Evolutionary conservation across 257 asterid genomes (phyloP).

Genomic region (Cruciata laevipes): DNA sequence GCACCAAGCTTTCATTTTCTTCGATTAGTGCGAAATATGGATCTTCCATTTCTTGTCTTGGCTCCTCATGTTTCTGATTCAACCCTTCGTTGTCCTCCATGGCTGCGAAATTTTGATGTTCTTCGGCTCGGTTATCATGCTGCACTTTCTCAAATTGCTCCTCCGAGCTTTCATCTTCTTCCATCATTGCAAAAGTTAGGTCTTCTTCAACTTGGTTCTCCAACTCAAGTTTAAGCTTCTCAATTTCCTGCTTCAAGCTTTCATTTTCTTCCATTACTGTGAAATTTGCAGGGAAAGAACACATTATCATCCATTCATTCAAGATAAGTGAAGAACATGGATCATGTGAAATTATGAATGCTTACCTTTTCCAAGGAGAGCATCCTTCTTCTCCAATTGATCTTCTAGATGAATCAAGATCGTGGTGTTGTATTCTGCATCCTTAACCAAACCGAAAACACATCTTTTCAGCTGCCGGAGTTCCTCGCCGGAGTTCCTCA

Average conservation of each 20-base stretch:
- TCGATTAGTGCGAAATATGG: background rate
- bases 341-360: background rate
- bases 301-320: background rate
- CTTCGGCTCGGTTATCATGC: too few relatives aligned
- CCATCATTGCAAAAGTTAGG: too few relatives aligned
- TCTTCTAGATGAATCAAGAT: background rate
- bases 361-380: constrained; percentile 7
- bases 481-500: constrained; percentile 1
- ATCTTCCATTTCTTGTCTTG: background rate
- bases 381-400: constrained; percentile 13
- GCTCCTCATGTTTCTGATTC: background rate
- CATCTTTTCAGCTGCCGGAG: background rate
- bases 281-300: background rate
- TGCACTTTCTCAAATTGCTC: background rate
- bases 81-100: background rate
- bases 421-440: constrained; percentile 1
- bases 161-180: background rate
- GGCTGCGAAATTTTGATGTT: background rate
- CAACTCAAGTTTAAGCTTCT: background rate
- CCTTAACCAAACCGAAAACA: background rate
- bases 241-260: background rate
- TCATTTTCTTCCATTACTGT: background rate
- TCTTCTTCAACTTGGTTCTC: too few relatives aligned
- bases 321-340: too few relatives aligned
- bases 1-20: background rate